Conservation (phyloP, 306 rosid genomes). For the Delonix regia region DNA sequence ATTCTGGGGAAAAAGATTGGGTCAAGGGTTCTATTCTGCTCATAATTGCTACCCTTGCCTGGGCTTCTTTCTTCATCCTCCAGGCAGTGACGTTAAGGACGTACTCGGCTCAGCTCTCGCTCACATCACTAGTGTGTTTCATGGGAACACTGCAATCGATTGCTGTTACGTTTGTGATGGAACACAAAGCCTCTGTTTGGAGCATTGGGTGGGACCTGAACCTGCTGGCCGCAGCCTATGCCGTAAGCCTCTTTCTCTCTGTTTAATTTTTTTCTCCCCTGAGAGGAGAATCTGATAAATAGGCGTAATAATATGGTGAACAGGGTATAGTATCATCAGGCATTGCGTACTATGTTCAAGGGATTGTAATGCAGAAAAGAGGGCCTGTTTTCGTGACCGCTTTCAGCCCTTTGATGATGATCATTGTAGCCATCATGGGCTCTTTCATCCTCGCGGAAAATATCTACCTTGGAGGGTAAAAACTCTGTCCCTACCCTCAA, state of each 20-base stretch:
- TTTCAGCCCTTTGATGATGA: constrained; percentile 95
- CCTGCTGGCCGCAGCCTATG: constrained; percentile 91
- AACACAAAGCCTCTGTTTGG: constrained; percentile 73
- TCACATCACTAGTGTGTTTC: constrained; percentile 79
- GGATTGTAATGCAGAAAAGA: constrained; percentile 75
- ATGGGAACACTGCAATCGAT: constrained; percentile 81
- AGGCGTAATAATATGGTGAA: constrained; percentile 22
- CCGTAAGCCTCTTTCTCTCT: constrained; percentile 48
- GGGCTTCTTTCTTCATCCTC: constrained; percentile 94
- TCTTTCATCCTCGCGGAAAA: constrained; percentile 85
- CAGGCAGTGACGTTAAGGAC: constrained; percentile 75
- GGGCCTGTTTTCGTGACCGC: constrained; percentile 98
- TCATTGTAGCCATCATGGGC: constrained; percentile 84
- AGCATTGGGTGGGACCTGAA: constrained; percentile 89
- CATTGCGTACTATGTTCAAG: constrained; percentile 78
- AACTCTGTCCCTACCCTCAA: background rate
- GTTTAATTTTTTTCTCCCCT: background rate
- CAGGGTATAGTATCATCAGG: constrained; percentile 83
- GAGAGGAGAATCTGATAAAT: background rate
- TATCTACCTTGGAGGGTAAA: constrained; percentile 82
- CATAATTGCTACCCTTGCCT: constrained; percentile 74
- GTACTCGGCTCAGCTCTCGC: constrained; percentile 87
- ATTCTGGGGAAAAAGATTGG: constrained; percentile 63
- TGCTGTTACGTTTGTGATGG: constrained; percentile 73
- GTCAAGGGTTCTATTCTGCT: constrained; percentile 81